Evolutionary conservation across 208 protist genomes (phyloP), one percentile per base, ranked within the genome.

Genomic region (Trypanosoma scelopori): DNA sequence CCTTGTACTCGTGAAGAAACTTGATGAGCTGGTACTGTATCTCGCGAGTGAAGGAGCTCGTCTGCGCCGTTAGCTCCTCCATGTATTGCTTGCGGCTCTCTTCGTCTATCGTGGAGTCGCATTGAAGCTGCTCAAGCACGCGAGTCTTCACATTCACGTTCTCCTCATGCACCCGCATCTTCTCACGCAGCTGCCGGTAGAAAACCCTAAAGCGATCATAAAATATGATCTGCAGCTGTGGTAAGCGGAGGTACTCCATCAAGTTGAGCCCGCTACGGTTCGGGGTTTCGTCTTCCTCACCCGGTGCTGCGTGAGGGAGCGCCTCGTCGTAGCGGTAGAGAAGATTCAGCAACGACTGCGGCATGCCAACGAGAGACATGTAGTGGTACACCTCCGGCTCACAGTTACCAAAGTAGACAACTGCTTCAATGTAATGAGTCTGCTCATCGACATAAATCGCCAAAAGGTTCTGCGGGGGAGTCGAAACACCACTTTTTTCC

Each of bases 1-100:
- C 86, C 63, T 94, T 97, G 35, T 67, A 71, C 35, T 93, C 84
- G 58, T 97, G 91, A 32, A 97, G 60, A 62, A 92, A 97, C 48
- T 83, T 79, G 51, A 97, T 70, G 42, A 97, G 70, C 46, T 86
- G 83, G 13, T 92, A 79, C 68, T 97, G 82, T 25, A 95, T 66
- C 55, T 83, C 63, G 50, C 84, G 82, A 39, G 74, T 73, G 37
- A 93, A 89, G 12, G 41, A 53, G 46, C 63, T 76, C 47, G 70
- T 23, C 55, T 69, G 47, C 1, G 65, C 45, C 11, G 86, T 85
- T 28, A 96, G 65, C 57, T 70, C 73, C 15, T 74, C 57, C 46
- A 86, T 51, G 60, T 84, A 82, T 25, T 32, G 27, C 0, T 74
- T 74, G 2, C 70, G 65, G 13, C 78, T 74, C 27, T 82, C 74